phyloP scores from a whole-genome alignment of 2,329 filamentous ascomycete species.

The Chaetoscypha palmicola region DNA sequence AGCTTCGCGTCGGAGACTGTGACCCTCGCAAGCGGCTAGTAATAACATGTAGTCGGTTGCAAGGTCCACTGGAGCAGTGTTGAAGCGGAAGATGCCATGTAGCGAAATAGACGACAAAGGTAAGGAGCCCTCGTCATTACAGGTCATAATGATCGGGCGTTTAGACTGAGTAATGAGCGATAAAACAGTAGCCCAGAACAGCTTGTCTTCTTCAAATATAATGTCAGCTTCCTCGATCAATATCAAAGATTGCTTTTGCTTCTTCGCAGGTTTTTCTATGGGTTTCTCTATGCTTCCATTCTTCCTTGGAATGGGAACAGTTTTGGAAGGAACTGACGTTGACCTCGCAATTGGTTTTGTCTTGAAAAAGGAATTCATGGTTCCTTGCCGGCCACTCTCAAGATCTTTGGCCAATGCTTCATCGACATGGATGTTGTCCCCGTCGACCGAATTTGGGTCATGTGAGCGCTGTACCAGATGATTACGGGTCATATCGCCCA shows the following conservation, averaged over 20 bases:
- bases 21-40: constrained; percentile 82
- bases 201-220: constrained; percentile 89
- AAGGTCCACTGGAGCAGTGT: constrained; percentile 55
- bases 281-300: constrained; percentile 9
- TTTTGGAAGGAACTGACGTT: constrained; percentile 23
- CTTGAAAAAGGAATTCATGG: constrained; percentile 76
- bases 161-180: constrained; percentile 76
- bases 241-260: constrained; percentile 89
- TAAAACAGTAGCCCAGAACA: constrained; percentile 83
- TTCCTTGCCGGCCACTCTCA: constrained; percentile 66
- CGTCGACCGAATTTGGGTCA: constrained; percentile 28
- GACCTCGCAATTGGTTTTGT: constrained; percentile 34
- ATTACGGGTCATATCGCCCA: constrained; percentile 95
- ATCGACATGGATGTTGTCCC: constrained; percentile 29
- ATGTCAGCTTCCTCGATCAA: constrained; percentile 90
- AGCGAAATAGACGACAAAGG: constrained; percentile 68
- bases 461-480: constrained; percentile 66
- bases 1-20: constrained; percentile 62
- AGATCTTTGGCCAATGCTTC: constrained; percentile 50
- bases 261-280: constrained; percentile 12
- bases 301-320: constrained; percentile 23
- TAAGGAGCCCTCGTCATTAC: constrained; percentile 82
- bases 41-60: constrained; percentile 76
- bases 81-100: constrained; percentile 77
- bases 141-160: constrained; percentile 89